These are phyloP conservation scores for Candida freyschussii DNA, from an alignment of 1,139 yeast genomes.

Conservation along the genomic window DNA sequence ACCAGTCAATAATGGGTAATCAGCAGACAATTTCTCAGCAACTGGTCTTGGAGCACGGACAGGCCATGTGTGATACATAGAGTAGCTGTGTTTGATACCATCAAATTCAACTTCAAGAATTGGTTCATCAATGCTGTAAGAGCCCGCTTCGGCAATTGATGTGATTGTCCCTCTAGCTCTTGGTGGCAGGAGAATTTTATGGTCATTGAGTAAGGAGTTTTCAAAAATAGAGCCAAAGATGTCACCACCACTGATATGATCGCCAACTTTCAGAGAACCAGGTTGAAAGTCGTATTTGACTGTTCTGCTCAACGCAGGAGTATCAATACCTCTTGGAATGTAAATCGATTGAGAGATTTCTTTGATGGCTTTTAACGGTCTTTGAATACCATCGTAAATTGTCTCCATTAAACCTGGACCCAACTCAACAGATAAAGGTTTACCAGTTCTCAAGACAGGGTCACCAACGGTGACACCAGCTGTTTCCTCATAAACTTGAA, in stretches of 20 bases:
- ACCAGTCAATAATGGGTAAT: conserved; percentile 93
- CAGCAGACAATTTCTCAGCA: conserved; percentile 87
- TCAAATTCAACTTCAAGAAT: conserved; percentile 92
- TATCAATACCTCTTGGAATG: conserved; percentile 97
- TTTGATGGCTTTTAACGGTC: conserved; percentile 91
- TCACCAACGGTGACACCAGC: conserved; percentile 99
- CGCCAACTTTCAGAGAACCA: conserved; percentile 76
- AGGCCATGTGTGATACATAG: conserved; percentile 99
- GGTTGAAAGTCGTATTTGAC: conserved; percentile 86
- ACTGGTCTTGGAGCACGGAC: conserved; percentile 99
- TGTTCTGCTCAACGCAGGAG: conserved; percentile 85
- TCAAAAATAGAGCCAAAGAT: conserved; percentile 91
- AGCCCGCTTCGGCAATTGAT: conserved; percentile 82
- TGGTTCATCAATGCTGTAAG: conserved; percentile 85
- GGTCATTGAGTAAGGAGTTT: conserved; percentile 87
- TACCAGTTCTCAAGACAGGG: conserved; percentile 96
- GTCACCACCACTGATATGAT: conserved; percentile 98
- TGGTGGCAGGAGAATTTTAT: conserved; percentile 93
- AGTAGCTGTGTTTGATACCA: conserved; percentile 72
- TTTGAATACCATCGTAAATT: conserved; percentile 97
- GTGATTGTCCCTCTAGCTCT: conserved; percentile 97
- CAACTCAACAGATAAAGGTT: conserved; percentile 94
- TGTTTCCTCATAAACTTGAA: conserved; percentile 98
- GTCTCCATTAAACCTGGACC: conserved; percentile 99
- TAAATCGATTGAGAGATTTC: conserved; percentile 85